These are phyloP conservation scores for Blastobotrys ciferrii DNA, from an alignment of 1,139 yeast species.

Conservation along the genomic window DNA sequence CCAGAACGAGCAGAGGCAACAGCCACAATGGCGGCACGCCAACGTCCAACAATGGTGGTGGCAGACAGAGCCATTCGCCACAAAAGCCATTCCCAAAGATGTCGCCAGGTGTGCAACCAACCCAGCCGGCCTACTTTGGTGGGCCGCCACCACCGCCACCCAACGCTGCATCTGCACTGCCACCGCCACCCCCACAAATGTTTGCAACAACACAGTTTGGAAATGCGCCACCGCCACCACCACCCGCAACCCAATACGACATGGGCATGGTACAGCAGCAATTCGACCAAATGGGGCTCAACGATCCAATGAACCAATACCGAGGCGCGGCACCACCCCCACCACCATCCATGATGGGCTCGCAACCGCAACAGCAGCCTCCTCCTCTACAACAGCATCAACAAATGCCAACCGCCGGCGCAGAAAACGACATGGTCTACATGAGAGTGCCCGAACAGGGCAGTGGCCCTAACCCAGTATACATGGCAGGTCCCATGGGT, in stretches of 20 bases:
- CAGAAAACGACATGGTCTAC: slow-evolving; percentile 5
- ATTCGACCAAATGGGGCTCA: slow-evolving; percentile 21
- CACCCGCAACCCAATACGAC: slow-evolving; percentile 8
- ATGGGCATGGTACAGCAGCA: slow-evolving; percentile 16
- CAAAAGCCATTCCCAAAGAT: slow-evolving; percentile 4
- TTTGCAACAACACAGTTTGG: slow-evolving; percentile 1
- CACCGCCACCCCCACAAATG: slow-evolving; percentile 9
- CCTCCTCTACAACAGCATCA: slow-evolving; percentile 5
- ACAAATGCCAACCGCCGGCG: slow-evolving; percentile 10
- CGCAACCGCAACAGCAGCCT: slow-evolving; percentile 9
- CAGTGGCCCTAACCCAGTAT: slow-evolving; percentile 2
- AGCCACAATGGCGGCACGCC: too few relatives aligned
- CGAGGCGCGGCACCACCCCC: slow-evolving; percentile 6
- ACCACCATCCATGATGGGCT: not conserved
- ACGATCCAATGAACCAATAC: slow-evolving; percentile 7
- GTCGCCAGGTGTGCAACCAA: not conserved
- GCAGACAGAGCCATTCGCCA: slow-evolving; percentile 5
- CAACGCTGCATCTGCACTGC: slow-evolving; percentile 1
- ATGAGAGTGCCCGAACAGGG: slow-evolving; percentile 5
- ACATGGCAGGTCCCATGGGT: slow-evolving; percentile 13
- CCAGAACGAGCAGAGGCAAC: not conserved
- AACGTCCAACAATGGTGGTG: not conserved
- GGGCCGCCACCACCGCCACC: slow-evolving; percentile 5
- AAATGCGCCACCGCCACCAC: slow-evolving; percentile 7
- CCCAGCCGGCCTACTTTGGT: not conserved